phyloP scores from a whole-genome alignment of 2,329 filamentous ascomycete species.

The Ceratocystis papillata region DNA sequence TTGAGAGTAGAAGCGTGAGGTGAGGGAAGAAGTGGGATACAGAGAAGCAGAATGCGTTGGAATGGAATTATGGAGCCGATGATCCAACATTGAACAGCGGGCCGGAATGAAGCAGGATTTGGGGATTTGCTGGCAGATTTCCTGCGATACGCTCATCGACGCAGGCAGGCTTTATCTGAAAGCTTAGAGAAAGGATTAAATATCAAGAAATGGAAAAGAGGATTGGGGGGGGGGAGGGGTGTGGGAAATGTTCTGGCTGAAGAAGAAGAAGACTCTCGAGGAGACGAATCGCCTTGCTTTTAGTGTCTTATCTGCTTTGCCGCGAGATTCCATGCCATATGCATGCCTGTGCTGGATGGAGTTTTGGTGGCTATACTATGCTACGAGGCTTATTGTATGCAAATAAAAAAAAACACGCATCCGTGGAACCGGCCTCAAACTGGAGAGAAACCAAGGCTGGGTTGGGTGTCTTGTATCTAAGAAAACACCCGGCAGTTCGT shows the following conservation, averaged over 20 bases:
- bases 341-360: neutral
- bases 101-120: neutral
- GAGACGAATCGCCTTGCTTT: neutral
- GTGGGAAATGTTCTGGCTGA: neutral
- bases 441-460: neutral
- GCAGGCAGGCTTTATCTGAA: neutral
- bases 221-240: neutral
- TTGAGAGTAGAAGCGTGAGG: neutral
- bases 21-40: neutral
- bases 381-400: neutral
- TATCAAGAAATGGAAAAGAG: too few species aligned
- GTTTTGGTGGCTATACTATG: neutral
- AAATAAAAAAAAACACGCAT: neutral
- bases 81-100: neutral
- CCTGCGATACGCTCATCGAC: neutral
- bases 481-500: neutral
- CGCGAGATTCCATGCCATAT: neutral
- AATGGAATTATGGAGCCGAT: neutral
- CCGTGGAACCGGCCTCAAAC: neutral
- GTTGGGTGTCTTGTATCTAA: neutral
- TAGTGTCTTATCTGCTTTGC: neutral
- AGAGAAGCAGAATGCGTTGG: neutral
- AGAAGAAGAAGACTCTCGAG: too few species aligned
- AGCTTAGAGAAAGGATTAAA: neutral
- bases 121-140: slow-evolving; percentile 2